Conservation (phyloP, 257 asterid genomes). For the Solanum habrochaites region DNA sequence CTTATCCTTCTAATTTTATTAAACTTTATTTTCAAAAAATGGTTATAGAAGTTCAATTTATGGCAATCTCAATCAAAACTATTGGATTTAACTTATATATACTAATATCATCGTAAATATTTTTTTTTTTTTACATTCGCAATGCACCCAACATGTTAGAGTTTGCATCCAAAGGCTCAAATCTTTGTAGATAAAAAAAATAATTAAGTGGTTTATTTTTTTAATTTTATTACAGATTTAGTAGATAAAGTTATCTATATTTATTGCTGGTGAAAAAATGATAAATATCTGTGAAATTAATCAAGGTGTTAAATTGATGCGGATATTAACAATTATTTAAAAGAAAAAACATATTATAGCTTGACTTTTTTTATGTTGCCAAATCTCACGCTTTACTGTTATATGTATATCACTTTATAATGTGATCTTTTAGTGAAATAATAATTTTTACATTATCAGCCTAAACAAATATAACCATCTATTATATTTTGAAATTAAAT, state of each 20-base stretch:
- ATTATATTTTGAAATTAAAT: background rate
- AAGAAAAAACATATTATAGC: background rate
- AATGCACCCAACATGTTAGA: too few relatives aligned
- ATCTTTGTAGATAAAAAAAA: background rate
- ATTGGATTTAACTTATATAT: background rate
- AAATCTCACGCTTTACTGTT: background rate
- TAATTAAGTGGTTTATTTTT: too few relatives aligned
- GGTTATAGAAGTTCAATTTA: background rate
- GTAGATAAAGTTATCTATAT: fast-evolving
- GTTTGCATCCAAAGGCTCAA: background rate
- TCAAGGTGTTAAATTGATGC: background rate
- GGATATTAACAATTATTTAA: background rate
- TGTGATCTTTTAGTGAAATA: background rate
- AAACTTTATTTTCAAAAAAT: background rate
- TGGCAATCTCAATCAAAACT: background rate
- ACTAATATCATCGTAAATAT: background rate
- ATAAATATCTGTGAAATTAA: background rate
- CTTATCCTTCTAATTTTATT: background rate
- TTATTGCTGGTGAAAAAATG: fast-evolving
- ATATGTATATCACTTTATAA: background rate
- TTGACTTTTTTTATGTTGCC: background rate
- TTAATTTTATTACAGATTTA: too few relatives aligned
- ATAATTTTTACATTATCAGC: background rate
- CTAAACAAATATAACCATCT: background rate
- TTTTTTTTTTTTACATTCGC: background rate